Base-by-base conservation (phyloP, 139 green algal genomes). In the Desmodesmus armatus region DNA sequence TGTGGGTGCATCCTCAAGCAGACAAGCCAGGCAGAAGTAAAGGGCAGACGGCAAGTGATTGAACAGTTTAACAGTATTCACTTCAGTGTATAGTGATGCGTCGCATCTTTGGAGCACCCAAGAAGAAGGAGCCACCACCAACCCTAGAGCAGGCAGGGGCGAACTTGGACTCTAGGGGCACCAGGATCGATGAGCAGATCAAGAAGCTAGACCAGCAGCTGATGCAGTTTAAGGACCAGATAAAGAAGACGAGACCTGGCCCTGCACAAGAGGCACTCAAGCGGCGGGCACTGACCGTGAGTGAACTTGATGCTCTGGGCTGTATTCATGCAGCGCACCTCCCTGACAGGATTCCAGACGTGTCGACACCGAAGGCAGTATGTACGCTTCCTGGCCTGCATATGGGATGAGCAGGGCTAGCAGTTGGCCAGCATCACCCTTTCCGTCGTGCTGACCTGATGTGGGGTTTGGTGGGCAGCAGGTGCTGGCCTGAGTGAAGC, bases 141-240 rank as follows among this genome's bases (percentile, higher is more conserved):
- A 96, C 94, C 0, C 65, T 99, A 23, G 94, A 98, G 29, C 91
- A 99, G 40, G 92, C 96, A 3, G 91, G 78, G 4, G 89, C 91
- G 49, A 85, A 80, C 29, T 66, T 97, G 7, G 87, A 88, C 2
- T 66, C 44, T 0, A 25, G 51, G 4, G 41, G 72, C 3, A 40
- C 62, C 89, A 98, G 94, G 55, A 70, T 98, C 3, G 97, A 99
- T 47, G 93, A 96, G n/a, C 98, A 99, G 86, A 98, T 99, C 41
- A 78, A 89, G 0, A 95, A 96, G 86, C 92, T 99, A 21, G 97
- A 99, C 39, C 93, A 91, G 49, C 93, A 99, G 85, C 89, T 99
- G n/a, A 82, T 92, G 11, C 93, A 95, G 86, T 96, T 96, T 78
- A 92, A 93, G 43, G 95, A 98, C 23, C 88, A 93, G 70, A 98